A percentile compares a stretch with the other conserved stretches of the same genome.
Conservation (phyloP, 257 asterid species). For the Euphrasia confusa region DNA sequence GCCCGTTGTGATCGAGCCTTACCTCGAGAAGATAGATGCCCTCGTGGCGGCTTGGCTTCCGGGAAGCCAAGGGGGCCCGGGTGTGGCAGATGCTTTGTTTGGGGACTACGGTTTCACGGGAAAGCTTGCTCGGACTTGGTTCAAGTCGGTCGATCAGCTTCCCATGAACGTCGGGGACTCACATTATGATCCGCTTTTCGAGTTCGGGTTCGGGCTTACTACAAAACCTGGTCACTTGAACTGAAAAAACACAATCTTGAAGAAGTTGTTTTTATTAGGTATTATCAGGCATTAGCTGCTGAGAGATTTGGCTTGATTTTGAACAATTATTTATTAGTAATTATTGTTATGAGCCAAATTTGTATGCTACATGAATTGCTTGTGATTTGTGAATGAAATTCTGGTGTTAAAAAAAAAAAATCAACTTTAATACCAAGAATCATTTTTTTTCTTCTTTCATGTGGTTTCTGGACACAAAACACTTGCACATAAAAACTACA, state of each 20-base stretch:
- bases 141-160: conserved; percentile 61
- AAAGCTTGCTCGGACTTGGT: conserved; percentile 84
- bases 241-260: neutral
- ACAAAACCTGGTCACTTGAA: conserved; percentile 33
- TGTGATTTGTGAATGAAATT: no score
- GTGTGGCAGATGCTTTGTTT: conserved; percentile 60
- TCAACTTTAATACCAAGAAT: no score
- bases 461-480: conserved; percentile 18
- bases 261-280: neutral
- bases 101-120: conserved; percentile 74
- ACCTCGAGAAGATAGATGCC: conserved; percentile 46
- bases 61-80: conserved; percentile 82
- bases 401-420: no score
- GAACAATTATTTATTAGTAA: neutral
- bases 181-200: conserved; percentile 69
- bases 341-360: neutral
- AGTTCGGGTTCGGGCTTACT: conserved; percentile 62
- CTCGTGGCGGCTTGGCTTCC: conserved; percentile 93
- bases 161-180: conserved; percentile 81
- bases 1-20: conserved; percentile 65
- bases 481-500: neutral
- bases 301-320: neutral
- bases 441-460: conserved; percentile 6
- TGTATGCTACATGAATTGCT: no score
- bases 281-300: neutral